phyloP scores from a whole-genome alignment of 2,329 filamentous ascomycete species.

The Xylaria digitata region DNA sequence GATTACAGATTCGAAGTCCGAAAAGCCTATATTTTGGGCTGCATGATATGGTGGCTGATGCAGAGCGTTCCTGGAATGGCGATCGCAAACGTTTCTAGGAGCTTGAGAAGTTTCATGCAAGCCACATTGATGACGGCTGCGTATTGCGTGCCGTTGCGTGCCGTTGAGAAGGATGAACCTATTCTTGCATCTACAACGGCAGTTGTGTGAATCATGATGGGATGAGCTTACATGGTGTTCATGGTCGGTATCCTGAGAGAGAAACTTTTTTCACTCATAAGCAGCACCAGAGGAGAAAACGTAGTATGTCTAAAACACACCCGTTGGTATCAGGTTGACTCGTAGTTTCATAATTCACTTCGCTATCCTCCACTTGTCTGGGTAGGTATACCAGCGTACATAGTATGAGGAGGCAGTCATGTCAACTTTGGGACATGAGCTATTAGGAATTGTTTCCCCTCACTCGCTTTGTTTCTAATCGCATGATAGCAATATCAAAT shows the following conservation, averaged over 20 bases:
- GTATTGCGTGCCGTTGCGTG: slow-evolving; percentile 11
- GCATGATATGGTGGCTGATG: slow-evolving; percentile 25
- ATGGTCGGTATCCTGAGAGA: slow-evolving; percentile 16
- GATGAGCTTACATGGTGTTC: slow-evolving; percentile 22
- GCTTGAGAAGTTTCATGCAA: slow-evolving; percentile 35
- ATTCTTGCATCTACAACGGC: slow-evolving; percentile 31
- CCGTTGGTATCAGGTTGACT: slow-evolving; percentile 13
- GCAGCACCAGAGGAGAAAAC: background rate
- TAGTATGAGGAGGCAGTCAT: slow-evolving; percentile 3
- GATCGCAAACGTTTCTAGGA: slow-evolving; percentile 28
- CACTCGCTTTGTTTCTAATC: slow-evolving; percentile 11
- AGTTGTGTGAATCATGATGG: slow-evolving; percentile 31
- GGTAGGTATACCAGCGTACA: too few relatives aligned
- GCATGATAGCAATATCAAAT: slow-evolving; percentile 14
- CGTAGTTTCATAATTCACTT: slow-evolving; percentile 21
- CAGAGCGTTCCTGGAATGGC: slow-evolving; percentile 20
- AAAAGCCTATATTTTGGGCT: slow-evolving; percentile 14
- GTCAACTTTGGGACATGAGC: background rate
- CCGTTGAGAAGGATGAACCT: slow-evolving; percentile 26
- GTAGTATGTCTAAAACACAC: slow-evolving; percentile 30
- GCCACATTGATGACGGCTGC: slow-evolving; percentile 17
- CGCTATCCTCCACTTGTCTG: slow-evolving; percentile 10
- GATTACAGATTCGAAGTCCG: slow-evolving; percentile 27
- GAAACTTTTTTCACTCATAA: slow-evolving; percentile 1
- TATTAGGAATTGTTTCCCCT: slow-evolving; percentile 14